These are phyloP conservation scores for Colletotrichum sp. DNA, from an alignment of 2,329 filamentous ascomycete genomes.

Conservation along the genomic window DNA sequence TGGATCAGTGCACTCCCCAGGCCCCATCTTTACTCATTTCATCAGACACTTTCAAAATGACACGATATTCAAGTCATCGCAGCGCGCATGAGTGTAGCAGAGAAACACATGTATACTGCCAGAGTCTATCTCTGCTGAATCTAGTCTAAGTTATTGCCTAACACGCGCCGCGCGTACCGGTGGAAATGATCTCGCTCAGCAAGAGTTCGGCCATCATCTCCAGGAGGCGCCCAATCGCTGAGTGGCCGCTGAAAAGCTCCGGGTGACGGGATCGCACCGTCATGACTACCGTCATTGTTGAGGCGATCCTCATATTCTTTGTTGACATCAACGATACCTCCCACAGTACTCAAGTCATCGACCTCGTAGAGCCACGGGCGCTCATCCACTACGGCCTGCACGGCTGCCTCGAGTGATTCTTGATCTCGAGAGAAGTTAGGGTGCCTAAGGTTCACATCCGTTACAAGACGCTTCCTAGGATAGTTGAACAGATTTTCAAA, in stretches of 20 bases:
- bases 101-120: background rate
- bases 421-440: slow-evolving; percentile 49
- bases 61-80: background rate
- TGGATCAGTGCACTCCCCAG: background rate
- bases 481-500: slow-evolving; percentile 52
- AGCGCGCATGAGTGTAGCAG: background rate
- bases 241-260: slow-evolving; percentile 30
- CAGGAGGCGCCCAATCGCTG: slow-evolving; percentile 43
- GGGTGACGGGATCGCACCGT: slow-evolving; percentile 39
- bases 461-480: slow-evolving; percentile 48
- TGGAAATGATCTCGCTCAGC: slow-evolving; percentile 10
- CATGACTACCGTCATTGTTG: slow-evolving; percentile 39
- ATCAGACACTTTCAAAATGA: background rate
- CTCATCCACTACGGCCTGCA: slow-evolving; percentile 43
- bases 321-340: slow-evolving; percentile 47
- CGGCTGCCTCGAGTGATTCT: slow-evolving; percentile 47
- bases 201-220: slow-evolving; percentile 39
- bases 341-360: slow-evolving; percentile 33
- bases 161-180: background rate
- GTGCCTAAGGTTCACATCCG: slow-evolving; percentile 43
- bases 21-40: background rate
- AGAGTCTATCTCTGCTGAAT: background rate
- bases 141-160: background rate
- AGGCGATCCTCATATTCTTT: slow-evolving; percentile 39
- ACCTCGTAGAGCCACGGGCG: slow-evolving; percentile 36